These are phyloP conservation scores for Eragrostis tef DNA, from an alignment of 202 grass and related monocot genomes.

Conservation along the genomic window DNA sequence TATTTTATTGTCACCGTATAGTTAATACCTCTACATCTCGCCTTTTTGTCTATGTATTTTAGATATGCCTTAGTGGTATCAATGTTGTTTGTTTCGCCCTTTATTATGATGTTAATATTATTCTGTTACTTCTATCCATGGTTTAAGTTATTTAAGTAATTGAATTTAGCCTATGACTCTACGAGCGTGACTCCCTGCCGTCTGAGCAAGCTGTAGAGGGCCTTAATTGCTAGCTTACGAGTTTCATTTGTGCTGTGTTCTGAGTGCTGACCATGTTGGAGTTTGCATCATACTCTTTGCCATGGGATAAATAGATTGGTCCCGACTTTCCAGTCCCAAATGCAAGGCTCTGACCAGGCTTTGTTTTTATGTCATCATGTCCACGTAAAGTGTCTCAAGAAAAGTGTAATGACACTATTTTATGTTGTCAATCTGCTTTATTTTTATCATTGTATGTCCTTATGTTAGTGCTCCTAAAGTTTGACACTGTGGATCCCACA, in stretches of 20 bases:
- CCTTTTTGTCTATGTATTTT: constrained; percentile 1
- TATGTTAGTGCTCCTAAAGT: not conserved
- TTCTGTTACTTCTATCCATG: not conserved
- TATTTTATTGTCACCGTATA: constrained; percentile 23
- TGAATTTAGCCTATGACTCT: not conserved
- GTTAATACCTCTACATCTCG: constrained; percentile 13
- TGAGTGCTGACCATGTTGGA: not conserved
- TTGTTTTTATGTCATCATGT: not conserved
- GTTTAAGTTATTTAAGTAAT: not conserved
- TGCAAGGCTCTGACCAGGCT: not conserved
- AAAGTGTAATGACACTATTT: not conserved
- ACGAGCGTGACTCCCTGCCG: not conserved
- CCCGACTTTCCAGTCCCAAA: not conserved
- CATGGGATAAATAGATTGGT: not conserved
- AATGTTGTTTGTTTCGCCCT: constrained; percentile 7
- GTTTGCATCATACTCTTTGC: not conserved
- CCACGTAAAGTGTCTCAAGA: not conserved
- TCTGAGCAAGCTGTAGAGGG: constrained; percentile 14
- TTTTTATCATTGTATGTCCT: not conserved
- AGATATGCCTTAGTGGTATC: constrained; percentile 22
- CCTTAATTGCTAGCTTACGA: not conserved
- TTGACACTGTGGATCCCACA: not conserved
- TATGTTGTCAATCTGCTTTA: not conserved
- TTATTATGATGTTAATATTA: not conserved
- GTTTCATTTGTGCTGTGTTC: constrained; percentile 9